Base-by-base conservation (phyloP, 2,329 filamentous ascomycete genomes). In the Colletotrichum lupini region DNA sequence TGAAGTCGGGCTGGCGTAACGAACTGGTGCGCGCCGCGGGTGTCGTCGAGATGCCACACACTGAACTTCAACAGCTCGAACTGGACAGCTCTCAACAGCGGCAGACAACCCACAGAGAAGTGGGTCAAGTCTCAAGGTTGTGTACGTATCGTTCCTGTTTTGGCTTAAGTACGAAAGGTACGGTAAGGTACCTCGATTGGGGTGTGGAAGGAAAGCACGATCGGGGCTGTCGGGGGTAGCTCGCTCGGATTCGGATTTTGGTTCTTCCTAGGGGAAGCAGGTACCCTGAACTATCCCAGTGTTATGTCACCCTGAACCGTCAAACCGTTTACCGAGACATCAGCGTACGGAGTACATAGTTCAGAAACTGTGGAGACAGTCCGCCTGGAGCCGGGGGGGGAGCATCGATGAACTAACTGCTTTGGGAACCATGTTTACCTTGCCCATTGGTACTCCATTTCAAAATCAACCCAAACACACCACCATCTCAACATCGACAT, bases 351-450 rank as follows among this genome's bases (percentile, higher is more conserved):
- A 26, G 26, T 26, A 26, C 26, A 26, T 26, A 32, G 35, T 52
- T 52, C 4, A 57, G 28, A 32, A 35, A 30, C 5, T 42, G 24
- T 55, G 61, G 61, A 28, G 61, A n/a, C n/a, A 46, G 12, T 14
- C 26, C 35, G 53, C 52, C 52, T 49, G 16, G 52, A 49, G 68
- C 61, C 26, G 26, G 26, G 26, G 64, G 9, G 22, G 19, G 24
- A 14, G 49, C 26, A 22, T 22, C 12, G 46, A 66, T 19, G 6
- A 14, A 19, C 72, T 74, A 74, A 66, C 72, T 74, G 14, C 1
- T 76, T 79, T 72, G 16, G 79, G 79, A 74, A 81, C 65, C 76
- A 64, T 81, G 79, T 81, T 81, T 81, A 81, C 79, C 58, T 75
- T 26, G 26, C 57, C 58, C 37, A 32, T 35, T n/a, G 49, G 58